Conservation (phyloP, 2,329 filamentous ascomycete species). For the Fusarium sambucinum region DNA sequence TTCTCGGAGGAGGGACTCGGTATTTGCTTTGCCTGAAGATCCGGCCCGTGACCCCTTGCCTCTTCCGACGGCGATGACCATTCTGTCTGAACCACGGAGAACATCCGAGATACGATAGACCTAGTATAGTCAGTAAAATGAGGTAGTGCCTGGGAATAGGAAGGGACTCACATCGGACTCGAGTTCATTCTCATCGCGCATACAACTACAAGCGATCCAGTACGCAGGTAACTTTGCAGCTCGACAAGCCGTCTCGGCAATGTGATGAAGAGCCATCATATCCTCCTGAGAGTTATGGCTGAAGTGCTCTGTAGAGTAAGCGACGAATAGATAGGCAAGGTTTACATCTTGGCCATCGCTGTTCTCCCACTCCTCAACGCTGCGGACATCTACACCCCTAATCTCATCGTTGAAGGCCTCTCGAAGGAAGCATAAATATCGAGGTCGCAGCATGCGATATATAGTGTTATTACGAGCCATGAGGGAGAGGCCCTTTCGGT, state of each 20-base stretch:
- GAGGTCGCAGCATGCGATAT: conserved; percentile 43
- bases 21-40: conserved; percentile 31
- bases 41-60: conserved; percentile 27
- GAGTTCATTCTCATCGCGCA: conserved; percentile 43
- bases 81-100: conserved; percentile 43
- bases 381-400: conserved; percentile 42
- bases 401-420: conserved; percentile 43
- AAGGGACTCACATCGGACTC: conserved; percentile 42
- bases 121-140: conserved; percentile 21
- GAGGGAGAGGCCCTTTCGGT: conserved; percentile 39
- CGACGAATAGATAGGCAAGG: conserved; percentile 45
- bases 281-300: conserved; percentile 40
- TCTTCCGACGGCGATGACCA: conserved; percentile 45
- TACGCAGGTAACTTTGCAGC: conserved; percentile 45
- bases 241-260: conserved; percentile 47
- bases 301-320: conserved; percentile 47
- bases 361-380: conserved; percentile 43
- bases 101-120: conserved; percentile 47
- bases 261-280: conserved; percentile 45
- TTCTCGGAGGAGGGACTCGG: conserved; percentile 44
- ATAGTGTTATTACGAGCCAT: conserved; percentile 42
- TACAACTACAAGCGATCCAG: conserved; percentile 47
- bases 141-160: too few species aligned
- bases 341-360: conserved; percentile 37
- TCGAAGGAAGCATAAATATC: conserved; percentile 45